These are phyloP conservation scores for Brassica nigra DNA, from an alignment of 345 rosid genomes.

Conservation along the genomic window DNA sequence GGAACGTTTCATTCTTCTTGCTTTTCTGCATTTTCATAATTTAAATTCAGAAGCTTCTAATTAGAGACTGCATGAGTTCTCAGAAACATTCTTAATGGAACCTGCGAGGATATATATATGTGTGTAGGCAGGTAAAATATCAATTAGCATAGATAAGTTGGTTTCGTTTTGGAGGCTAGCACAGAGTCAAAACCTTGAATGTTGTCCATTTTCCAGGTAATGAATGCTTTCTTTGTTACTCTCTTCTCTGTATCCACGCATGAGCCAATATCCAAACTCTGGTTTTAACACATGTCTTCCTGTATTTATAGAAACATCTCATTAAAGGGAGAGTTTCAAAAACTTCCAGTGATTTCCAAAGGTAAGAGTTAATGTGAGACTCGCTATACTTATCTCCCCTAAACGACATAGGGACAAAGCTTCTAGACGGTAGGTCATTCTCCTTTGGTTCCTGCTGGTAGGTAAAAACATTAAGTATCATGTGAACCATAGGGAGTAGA, in stretches of 20 bases:
- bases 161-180: conserved; percentile 7
- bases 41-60: conserved; percentile 6
- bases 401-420: conserved; percentile 73
- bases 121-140: conserved; percentile 1
- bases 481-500: not conserved
- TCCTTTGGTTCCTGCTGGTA: conserved; percentile 58
- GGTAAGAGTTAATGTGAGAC: not conserved
- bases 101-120: conserved; percentile 42
- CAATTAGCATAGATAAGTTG: not conserved
- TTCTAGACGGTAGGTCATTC: conserved; percentile 53
- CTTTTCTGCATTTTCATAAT: conserved; percentile 27
- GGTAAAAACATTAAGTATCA: conserved; percentile 3
- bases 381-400: conserved; percentile 64
- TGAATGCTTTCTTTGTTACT: conserved; percentile 86
- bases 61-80: conserved; percentile 38
- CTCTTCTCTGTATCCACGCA: conserved; percentile 67
- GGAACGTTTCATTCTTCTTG: conserved; percentile 26
- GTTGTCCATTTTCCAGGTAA: conserved; percentile 75
- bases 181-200: conserved; percentile 51
- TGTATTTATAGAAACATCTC: conserved; percentile 34
- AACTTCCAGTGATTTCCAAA: not conserved
- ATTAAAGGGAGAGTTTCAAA: conserved; percentile 9
- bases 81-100: conserved; percentile 58
- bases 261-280: conserved; percentile 53
- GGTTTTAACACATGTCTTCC: conserved; percentile 45